Evolutionary conservation across 2,329 filamentous ascomycete species (phyloP), one percentile per base, ranked within the genome.

Genomic region (Leptographium radiaticola): DNA sequence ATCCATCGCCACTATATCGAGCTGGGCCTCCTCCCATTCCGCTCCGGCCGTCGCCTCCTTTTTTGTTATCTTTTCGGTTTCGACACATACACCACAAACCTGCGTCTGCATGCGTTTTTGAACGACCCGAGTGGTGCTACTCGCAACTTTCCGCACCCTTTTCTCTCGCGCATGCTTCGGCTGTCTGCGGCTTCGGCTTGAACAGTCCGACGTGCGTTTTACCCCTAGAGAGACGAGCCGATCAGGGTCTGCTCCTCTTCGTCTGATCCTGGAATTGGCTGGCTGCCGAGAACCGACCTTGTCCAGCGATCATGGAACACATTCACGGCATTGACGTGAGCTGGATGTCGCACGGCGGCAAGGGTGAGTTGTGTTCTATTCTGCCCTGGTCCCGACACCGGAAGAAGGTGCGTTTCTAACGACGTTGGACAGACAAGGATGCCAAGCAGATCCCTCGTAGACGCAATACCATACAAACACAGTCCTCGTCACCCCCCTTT

Each of bases 241-340:
- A 10, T 9, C 34, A 6, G 12, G 2, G 2, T 36, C 12, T 34
- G 6, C 6, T 36, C 34, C 12, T 36, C 34, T 36, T 13, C 34
- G 34, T 36, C 25, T 25, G 25, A 25, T 25, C 25, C 5, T 25
- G 25, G 25, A 25, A 25, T 25, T 25, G 25, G 25, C 25, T 25
- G 25, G 25, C 7, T 11, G n/a, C 20, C 12, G 25, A 10, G 39
- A 30, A 11, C 34, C n/a, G 13, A 10, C 11, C 12, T 25, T n/a
- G n/a, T 20, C 7, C 12, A 38, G 20, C 18, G n/a, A 30, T 49
- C 16, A 91, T 91, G 87, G 87, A 91, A 70, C 83, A 86, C 62
- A 80, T 87, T 60, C 83, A 89, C 67, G 84, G 84, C 60, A 80
- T 94, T 64, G 89, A 95, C 70, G 88, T 94, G 65, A 89, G 86